phyloP scores from a whole-genome alignment of 768 basidiomycete species.

The Pulveroboletus sp. region DNA sequence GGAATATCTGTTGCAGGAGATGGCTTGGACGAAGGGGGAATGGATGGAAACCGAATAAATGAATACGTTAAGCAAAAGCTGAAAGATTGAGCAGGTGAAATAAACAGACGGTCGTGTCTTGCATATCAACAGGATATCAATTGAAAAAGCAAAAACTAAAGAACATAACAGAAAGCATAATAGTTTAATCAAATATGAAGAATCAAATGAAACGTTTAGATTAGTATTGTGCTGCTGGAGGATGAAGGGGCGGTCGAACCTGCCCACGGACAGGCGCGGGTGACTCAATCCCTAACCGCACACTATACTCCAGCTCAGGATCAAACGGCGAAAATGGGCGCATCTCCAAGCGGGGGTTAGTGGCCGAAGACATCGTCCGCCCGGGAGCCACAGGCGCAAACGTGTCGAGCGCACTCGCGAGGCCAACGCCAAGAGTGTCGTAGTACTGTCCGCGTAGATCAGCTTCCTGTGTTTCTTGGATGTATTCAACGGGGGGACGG shows the following conservation, averaged over 20 bases:
- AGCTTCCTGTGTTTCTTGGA: constrained; percentile 77
- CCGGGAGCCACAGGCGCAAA: constrained; percentile 16
- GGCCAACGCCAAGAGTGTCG: constrained; percentile 22
- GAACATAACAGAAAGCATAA: constrained; percentile 6
- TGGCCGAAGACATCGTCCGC: constrained; percentile 12
- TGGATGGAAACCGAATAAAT: not conserved
- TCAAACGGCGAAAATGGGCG: constrained; percentile 51
- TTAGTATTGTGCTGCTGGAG: constrained; percentile 14
- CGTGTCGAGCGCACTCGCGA: constrained; percentile 35
- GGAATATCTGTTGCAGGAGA: too few relatives aligned
- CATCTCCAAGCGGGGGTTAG: constrained; percentile 31
- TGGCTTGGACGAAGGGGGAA: too few relatives aligned
- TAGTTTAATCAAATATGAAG: constrained; percentile 19
- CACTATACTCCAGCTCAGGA: constrained; percentile 24
- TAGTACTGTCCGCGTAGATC: constrained; percentile 53
- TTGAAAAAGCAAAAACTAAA: not conserved
- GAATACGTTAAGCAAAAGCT: not conserved
- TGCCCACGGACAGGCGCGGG: constrained; percentile 8
- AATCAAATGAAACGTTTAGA: not conserved
- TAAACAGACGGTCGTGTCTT: not conserved
- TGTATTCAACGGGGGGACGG: constrained; percentile 75
- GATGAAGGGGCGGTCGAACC: constrained; percentile 8
- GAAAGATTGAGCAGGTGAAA: not conserved
- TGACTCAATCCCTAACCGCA: not conserved
- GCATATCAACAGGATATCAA: constrained; percentile 5